These are phyloP conservation scores for Vigna angularis DNA, from an alignment of 306 rosid species.

Conservation along the genomic window DNA sequence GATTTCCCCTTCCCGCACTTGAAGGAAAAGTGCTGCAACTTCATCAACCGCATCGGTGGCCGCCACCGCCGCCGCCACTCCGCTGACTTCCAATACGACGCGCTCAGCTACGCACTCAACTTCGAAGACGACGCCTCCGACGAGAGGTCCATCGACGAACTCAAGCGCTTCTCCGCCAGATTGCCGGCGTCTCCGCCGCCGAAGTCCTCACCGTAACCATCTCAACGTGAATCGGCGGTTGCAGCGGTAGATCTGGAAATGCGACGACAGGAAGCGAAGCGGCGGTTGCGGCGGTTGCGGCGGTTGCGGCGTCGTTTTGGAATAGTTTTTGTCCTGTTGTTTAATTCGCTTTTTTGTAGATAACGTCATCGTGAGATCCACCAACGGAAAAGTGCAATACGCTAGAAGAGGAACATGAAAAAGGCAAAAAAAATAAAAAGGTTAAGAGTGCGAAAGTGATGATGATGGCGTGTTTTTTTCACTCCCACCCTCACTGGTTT, in stretches of 20 bases:
- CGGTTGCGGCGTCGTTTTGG: neutral
- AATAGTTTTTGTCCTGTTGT: neutral
- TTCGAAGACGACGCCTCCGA: conserved; percentile 63
- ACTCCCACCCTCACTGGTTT: neutral
- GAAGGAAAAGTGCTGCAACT: conserved; percentile 56
- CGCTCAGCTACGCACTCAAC: conserved; percentile 68
- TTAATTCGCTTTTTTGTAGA: conserved; percentile 12
- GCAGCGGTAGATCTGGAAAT: conserved; percentile 39
- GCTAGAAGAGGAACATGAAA: conserved; percentile 33
- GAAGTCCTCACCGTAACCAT: neutral
- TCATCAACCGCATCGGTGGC: conserved; percentile 60
- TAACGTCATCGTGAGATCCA: conserved; percentile 39
- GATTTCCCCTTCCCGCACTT: conserved; percentile 50
- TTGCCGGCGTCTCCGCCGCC: conserved; percentile 56
- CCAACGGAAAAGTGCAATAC: neutral
- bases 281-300: conserved; percentile 24
- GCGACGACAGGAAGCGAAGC: conserved; percentile 2
- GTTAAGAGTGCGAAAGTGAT: conserved; percentile 14
- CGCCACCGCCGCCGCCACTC: conserved; percentile 68
- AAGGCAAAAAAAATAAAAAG: conserved; percentile 9
- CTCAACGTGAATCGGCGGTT: neutral
- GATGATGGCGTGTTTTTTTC: neutral
- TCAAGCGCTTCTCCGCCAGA: conserved; percentile 59
- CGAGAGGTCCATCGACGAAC: conserved; percentile 45
- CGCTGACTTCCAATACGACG: conserved; percentile 75